These are phyloP conservation scores for Phialemoniopsis sp. DNA, from an alignment of 2,329 filamentous ascomycete genomes.

Conservation along the genomic window DNA sequence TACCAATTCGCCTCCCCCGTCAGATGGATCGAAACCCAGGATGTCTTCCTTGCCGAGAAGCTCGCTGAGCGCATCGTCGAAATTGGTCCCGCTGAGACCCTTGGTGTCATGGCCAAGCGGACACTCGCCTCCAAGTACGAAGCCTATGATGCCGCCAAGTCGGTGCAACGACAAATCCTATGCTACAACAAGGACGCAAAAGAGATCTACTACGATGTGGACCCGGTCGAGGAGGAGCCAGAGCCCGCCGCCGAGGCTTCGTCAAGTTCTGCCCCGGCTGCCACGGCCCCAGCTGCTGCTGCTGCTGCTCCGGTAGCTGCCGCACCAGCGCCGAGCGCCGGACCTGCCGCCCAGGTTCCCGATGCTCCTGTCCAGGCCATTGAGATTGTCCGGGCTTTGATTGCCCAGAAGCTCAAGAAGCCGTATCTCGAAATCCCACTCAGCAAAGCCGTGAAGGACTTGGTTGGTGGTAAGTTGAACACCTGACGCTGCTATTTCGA, in stretches of 20 bases:
- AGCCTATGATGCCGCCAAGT: constrained; percentile 95
- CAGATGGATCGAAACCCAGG: constrained; percentile 99
- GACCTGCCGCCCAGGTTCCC: constrained; percentile 80
- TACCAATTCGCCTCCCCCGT: constrained; percentile 99
- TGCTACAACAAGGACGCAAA: constrained; percentile 99
- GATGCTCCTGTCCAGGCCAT: constrained; percentile 85
- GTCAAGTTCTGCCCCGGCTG: constrained; percentile 34
- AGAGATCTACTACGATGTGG: constrained; percentile 98
- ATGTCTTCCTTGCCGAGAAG: constrained; percentile 97
- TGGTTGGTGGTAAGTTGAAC: constrained; percentile 83
- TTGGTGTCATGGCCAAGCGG: constrained; percentile 95
- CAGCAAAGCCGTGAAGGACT: constrained; percentile 96
- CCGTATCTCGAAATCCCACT: constrained; percentile 81
- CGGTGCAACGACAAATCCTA: constrained; percentile 92
- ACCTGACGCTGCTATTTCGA: too few species aligned
- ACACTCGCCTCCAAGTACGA: constrained; percentile 97
- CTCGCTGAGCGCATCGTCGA: constrained; percentile 96
- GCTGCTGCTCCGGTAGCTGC: constrained; percentile 52
- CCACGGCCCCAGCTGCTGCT: constrained; percentile 42
- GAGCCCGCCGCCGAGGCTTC: constrained; percentile 39
- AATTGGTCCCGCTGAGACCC: constrained; percentile 92
- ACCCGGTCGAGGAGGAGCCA: constrained; percentile 88
- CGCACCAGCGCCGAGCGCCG: constrained; percentile 65
- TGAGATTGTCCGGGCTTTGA: constrained; percentile 82
- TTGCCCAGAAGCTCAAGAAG: constrained; percentile 99